Evolutionary conservation across 306 rosid genomes (phyloP).

Genomic region (Quillaja saponaria): DNA sequence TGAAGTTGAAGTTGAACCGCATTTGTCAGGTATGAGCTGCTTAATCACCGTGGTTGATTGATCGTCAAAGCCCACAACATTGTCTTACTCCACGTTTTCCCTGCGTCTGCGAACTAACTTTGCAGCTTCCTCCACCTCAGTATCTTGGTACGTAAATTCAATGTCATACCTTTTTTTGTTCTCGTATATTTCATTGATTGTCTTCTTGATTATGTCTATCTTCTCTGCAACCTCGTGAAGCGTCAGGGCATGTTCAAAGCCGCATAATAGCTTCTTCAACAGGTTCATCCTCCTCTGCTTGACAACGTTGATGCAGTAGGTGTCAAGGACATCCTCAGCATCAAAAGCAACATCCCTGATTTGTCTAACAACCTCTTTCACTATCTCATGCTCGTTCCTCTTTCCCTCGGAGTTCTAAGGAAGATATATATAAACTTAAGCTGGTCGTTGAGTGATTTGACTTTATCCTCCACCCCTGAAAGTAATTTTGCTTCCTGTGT

Average conservation of each 20-base stretch:
- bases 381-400: background rate
- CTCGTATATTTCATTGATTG: background rate
- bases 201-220: background rate
- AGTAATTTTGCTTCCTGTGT: background rate
- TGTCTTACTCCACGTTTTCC: constrained; percentile 28
- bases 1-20: too few relatives aligned
- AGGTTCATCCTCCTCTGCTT: background rate
- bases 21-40: background rate
- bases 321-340: constrained; percentile 32
- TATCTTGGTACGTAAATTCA: background rate
- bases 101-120: background rate
- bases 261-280: background rate
- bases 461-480: constrained; percentile 8
- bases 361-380: constrained; percentile 7
- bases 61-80: background rate
- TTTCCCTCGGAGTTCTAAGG: constrained; percentile 19
- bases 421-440: background rate
- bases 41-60: background rate
- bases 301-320: background rate
- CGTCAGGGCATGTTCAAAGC: background rate
- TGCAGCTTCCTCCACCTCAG: background rate
- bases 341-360: constrained; percentile 14
- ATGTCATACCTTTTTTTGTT: background rate
- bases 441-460: background rate
- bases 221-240: background rate